Base-by-base conservation (phyloP, 2,329 filamentous ascomycete species). In the Diaporthe batatas region DNA sequence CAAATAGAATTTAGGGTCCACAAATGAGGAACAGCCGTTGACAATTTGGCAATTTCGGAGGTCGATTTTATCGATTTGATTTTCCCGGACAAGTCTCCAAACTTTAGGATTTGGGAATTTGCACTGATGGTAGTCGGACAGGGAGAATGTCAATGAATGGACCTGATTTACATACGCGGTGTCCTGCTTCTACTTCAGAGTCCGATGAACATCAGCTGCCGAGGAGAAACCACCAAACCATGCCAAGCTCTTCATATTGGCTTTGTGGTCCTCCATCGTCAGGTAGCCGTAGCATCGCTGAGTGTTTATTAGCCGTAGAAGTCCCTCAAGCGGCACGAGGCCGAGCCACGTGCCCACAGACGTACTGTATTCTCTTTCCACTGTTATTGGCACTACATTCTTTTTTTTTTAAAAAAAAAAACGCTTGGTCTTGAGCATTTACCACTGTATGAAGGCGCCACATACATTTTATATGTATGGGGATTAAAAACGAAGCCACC, bases 201-300 rank as follows among this genome's bases (percentile, higher is more conserved):
- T 21, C 11, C 21, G 21, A 36, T 36, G 32, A 4, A 58, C 32
- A 16, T 58, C 32, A 39, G 36, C 32, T 23, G 32, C 32, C 54
- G 54, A 39, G 3, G 5, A 5, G 23, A 39, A 21, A 5, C 54
- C 54, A n/a, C 54, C 54, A 23, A 58, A 58, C 54, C 54, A 58
- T 10, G 10, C 54, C 32, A 58, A 12, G 7, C 7, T 58, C 32
- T 29, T 58, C 54, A 58, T 23, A 23, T 32, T 23, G 11, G 54
- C 54, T 36, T 58, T 39, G 5, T 58, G 54, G 8, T 58, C 54
- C 32, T 58, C 54, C 54, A 39, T 58, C 6, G 21, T 39, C 32
- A 58, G 32, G 54, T 58, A 34, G 54, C 54, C 54, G 54, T 58
- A 39, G 54, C 54, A 58, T 58, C 32, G 32, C 32, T 58, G 32